Evolutionary conservation across 2,329 filamentous ascomycete species (phyloP).

Genomic region (Pseudopyricularia javanii): DNA sequence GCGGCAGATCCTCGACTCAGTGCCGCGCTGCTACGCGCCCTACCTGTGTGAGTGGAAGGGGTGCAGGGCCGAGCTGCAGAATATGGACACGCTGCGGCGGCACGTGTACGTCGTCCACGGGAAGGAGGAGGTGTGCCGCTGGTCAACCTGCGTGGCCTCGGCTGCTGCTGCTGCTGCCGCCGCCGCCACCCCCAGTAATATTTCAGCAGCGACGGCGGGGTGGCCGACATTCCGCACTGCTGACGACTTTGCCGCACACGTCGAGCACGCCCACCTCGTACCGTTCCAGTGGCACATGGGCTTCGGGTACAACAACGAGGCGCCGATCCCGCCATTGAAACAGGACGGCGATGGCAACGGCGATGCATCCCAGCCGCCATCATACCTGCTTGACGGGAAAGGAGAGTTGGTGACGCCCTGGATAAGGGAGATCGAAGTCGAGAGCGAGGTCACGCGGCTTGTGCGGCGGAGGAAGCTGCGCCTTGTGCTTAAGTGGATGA

Average conservation of each 20-base stretch:
- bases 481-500: not conserved
- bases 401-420: constrained; percentile 49
- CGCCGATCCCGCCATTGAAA: not conserved
- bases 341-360: constrained; percentile 8
- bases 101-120: constrained; percentile 41
- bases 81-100: constrained; percentile 42
- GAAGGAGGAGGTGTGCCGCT: constrained; percentile 18
- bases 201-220: not conserved
- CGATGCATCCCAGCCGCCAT: constrained; percentile 16
- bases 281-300: constrained; percentile 45
- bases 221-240: constrained; percentile 1
- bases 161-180: constrained; percentile 7
- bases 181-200: not conserved
- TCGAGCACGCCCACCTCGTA: constrained; percentile 40
- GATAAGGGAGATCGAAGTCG: constrained; percentile 35
- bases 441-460: constrained; percentile 29
- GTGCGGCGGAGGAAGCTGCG: constrained; percentile 3
- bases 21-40: constrained; percentile 30
- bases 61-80: constrained; percentile 50
- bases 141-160: constrained; percentile 24
- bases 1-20: constrained; percentile 25
- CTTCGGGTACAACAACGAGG: constrained; percentile 38
- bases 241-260: constrained; percentile 31
- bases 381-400: constrained; percentile 36
- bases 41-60: constrained; percentile 49